Percentiles rank a stretch among this genome's conserved stretches.
Evolutionary conservation across 1,139 yeast species (phyloP).

Genomic region (Suhomyces anneliseae): DNA sequence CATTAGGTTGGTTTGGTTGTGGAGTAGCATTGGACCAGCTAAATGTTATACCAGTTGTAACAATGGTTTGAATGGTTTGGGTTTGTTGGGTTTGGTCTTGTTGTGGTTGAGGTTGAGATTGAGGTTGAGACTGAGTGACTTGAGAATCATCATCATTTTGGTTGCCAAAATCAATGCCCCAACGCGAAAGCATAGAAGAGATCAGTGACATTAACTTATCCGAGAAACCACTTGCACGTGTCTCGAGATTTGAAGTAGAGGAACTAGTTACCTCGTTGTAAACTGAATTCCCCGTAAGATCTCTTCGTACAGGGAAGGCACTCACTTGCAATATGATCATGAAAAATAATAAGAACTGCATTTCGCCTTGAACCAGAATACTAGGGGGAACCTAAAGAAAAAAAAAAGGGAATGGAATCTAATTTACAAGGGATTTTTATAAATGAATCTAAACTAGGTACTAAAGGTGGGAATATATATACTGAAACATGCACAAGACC

Average conservation of each 20-base stretch:
- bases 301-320: slow-evolving; percentile 8
- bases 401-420: no score
- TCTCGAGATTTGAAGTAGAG: neutral
- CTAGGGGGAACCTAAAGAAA: no score
- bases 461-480: neutral
- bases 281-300: neutral
- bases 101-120: neutral
- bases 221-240: neutral
- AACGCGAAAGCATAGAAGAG: neutral
- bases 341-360: slow-evolving; percentile 1
- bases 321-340: slow-evolving; percentile 3
- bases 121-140: neutral
- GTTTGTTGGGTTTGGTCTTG: neutral
- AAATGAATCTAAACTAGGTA: no score
- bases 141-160: neutral
- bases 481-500: neutral
- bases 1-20: neutral
- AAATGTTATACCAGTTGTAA: neutral
- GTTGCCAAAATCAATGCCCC: neutral
- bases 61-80: neutral
- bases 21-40: neutral
- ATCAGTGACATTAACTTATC: neutral
- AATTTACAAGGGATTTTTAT: no score
- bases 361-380: neutral
- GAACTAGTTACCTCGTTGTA: neutral